Evolutionary conservation across 768 basidiomycete genomes (phyloP).

Genomic region (Cytidiella melzeri): DNA sequence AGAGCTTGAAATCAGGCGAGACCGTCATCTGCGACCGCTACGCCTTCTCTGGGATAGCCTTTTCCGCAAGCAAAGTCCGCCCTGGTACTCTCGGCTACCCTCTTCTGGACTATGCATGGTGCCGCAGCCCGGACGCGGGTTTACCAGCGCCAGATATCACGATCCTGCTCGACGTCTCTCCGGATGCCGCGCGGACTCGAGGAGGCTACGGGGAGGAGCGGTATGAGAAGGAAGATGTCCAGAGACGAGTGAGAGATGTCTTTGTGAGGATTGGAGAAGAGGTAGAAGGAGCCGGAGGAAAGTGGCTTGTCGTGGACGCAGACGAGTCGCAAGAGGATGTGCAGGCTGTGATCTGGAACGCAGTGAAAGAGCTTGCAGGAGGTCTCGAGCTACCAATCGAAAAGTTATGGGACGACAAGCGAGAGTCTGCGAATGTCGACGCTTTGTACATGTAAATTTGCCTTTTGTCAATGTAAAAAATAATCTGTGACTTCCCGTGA

Average conservation of each 20-base stretch:
- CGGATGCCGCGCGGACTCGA: conserved; percentile 58
- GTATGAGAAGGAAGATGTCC: conserved; percentile 79
- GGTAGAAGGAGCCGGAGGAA: conserved; percentile 28
- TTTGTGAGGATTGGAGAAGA: conserved; percentile 56
- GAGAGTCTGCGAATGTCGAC: conserved; percentile 12
- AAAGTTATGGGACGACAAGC: conserved; percentile 43
- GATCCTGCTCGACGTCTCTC: conserved; percentile 79
- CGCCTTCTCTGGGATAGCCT: conserved; percentile 94
- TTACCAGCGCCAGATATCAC: conserved; percentile 88
- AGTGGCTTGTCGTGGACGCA: conserved; percentile 59
- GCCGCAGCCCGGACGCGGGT: conserved; percentile 75
- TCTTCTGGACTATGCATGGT: conserved; percentile 71
- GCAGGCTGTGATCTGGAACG: conserved; percentile 47
- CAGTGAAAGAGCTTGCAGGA: conserved; percentile 37
- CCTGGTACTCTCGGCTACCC: conserved; percentile 15
- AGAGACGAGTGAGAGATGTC: conserved; percentile 52
- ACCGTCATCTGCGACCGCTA: conserved; percentile 88
- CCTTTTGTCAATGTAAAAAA: neutral
- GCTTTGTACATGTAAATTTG: conserved; percentile 14
- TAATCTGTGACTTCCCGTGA: no score
- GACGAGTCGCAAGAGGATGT: conserved; percentile 45
- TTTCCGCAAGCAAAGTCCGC: conserved; percentile 41
- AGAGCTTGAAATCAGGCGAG: conserved; percentile 54
- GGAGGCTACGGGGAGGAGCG: conserved; percentile 84
- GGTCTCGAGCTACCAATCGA: conserved; percentile 37